These are phyloP conservation scores for Jacaranda copaia DNA, from an alignment of 257 asterid species.

Conservation along the genomic window DNA sequence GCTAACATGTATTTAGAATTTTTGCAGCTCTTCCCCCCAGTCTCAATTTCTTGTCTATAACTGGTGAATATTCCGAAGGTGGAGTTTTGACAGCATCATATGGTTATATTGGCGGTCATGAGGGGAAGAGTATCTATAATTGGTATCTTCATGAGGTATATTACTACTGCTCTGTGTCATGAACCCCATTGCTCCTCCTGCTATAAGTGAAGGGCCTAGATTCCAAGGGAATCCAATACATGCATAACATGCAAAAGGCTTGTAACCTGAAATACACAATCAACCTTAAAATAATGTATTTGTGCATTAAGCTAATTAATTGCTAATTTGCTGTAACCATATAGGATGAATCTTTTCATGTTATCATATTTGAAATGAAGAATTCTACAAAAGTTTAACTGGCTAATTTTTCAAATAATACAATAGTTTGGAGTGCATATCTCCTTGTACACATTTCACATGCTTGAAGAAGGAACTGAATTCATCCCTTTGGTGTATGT, in stretches of 20 bases:
- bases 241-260: background rate
- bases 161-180: slow-evolving; percentile 22
- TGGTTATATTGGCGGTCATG: slow-evolving; percentile 98
- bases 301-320: background rate
- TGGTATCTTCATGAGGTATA: slow-evolving; percentile 94
- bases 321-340: background rate
- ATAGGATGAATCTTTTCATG: slow-evolving; percentile 13
- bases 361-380: slow-evolving; percentile 13
- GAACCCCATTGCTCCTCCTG: slow-evolving; percentile 19
- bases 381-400: background rate
- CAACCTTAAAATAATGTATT: background rate
- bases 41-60: slow-evolving; percentile 87
- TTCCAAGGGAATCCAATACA: background rate
- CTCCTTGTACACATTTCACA: slow-evolving; percentile 15
- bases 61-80: slow-evolving; percentile 89
- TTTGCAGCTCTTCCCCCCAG: slow-evolving; percentile 95
- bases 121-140: slow-evolving; percentile 84
- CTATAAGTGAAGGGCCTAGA: slow-evolving; percentile 8
- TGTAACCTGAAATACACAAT: slow-evolving; percentile 20
- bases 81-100: slow-evolving; percentile 91
- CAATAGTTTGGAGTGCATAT: background rate
- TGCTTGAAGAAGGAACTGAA: background rate
- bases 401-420: slow-evolving; percentile 1
- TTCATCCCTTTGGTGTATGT: background rate
- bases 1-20: slow-evolving; percentile 33